Percentiles rank a stretch among this genome's conserved stretches.
Conservation (phyloP, 2,329 filamentous ascomycete species). For the Paramyrothecium roridum region DNA sequence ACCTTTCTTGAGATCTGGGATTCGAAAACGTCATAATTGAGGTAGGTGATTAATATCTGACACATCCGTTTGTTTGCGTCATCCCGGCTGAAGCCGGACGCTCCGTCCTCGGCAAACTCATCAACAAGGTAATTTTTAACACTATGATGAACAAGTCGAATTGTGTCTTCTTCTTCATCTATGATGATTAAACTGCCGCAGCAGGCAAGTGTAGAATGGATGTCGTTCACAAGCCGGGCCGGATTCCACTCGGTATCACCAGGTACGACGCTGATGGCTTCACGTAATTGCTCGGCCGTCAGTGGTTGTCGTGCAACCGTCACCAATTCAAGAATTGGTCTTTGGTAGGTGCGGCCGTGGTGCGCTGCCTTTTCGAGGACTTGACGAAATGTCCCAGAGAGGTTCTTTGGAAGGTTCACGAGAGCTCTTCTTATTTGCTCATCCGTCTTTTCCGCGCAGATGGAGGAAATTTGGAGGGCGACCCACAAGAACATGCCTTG, state of each 20-base stretch:
- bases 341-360: slow-evolving; percentile 13
- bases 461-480: slow-evolving; percentile 23
- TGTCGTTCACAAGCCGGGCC: slow-evolving; percentile 13
- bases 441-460: slow-evolving; percentile 26
- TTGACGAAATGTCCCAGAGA: slow-evolving; percentile 10
- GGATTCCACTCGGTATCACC: slow-evolving; percentile 23
- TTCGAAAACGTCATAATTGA: too few relatives aligned
- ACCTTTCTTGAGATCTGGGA: too few relatives aligned
- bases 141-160: slow-evolving; percentile 30
- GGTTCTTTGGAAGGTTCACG: slow-evolving; percentile 22
- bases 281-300: slow-evolving; percentile 28
- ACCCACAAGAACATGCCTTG: slow-evolving; percentile 38
- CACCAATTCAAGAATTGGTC: slow-evolving; percentile 26
- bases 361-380: slow-evolving; percentile 13
- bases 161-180: slow-evolving; percentile 27
- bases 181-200: slow-evolving; percentile 30
- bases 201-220: slow-evolving; percentile 17
- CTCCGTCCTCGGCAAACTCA: slow-evolving; percentile 1
- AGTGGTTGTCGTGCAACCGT: slow-evolving; percentile 23
- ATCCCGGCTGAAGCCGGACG: too few relatives aligned
- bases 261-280: slow-evolving; percentile 32
- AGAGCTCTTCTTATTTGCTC: slow-evolving; percentile 28
- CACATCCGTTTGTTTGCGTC: too few relatives aligned
- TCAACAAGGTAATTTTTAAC: slow-evolving; percentile 28
- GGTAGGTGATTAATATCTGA: too few relatives aligned